Evolutionary conservation across 1,284 basidiomycete species (phyloP).

Genomic region (Sporisorium sorghi): DNA sequence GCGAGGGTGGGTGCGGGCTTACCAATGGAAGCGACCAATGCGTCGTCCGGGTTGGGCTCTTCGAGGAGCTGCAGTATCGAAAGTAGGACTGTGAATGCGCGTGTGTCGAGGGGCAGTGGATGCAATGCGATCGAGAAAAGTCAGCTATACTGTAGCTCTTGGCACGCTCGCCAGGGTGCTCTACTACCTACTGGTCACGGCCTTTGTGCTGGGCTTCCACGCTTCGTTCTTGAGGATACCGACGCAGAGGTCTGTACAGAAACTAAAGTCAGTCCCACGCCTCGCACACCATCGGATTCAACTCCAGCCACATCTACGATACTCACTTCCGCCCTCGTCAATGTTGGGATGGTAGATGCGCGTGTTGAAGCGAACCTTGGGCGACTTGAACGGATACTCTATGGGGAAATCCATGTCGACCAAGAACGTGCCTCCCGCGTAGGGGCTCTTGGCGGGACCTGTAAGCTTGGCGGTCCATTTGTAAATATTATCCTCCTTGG

Average conservation of each 20-base stretch:
- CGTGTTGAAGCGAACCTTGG: conserved; percentile 64
- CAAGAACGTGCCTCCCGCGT: conserved; percentile 65
- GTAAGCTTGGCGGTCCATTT: conserved; percentile 58
- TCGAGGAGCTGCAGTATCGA: conserved; percentile 63
- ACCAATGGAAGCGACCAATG: conserved; percentile 66
- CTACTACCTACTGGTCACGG: conserved; percentile 60
- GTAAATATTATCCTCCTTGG: conserved; percentile 61
- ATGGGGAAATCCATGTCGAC: conserved; percentile 67
- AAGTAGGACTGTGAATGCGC: conserved; percentile 51
- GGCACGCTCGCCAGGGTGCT: too few species aligned
- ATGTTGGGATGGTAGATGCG: conserved; percentile 69
- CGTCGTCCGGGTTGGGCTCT: conserved; percentile 67
- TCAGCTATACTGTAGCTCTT: not conserved
- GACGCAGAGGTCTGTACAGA: conserved; percentile 59
- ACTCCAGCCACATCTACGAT: too few species aligned
- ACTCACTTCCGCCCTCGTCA: conserved; percentile 66
- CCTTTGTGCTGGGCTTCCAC: conserved; percentile 69
- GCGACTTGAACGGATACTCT: conserved; percentile 69
- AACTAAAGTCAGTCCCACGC: conserved; percentile 5
- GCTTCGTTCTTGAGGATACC: conserved; percentile 68
- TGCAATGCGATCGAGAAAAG: not conserved
- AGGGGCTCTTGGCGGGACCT: conserved; percentile 56
- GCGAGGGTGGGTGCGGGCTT: conserved; percentile 25
- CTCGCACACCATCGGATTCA: not conserved
- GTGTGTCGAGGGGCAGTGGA: not conserved